Evolutionary conservation across 2,329 filamentous ascomycete species (phyloP).

Genomic region (Byssochlamys sp.): DNA sequence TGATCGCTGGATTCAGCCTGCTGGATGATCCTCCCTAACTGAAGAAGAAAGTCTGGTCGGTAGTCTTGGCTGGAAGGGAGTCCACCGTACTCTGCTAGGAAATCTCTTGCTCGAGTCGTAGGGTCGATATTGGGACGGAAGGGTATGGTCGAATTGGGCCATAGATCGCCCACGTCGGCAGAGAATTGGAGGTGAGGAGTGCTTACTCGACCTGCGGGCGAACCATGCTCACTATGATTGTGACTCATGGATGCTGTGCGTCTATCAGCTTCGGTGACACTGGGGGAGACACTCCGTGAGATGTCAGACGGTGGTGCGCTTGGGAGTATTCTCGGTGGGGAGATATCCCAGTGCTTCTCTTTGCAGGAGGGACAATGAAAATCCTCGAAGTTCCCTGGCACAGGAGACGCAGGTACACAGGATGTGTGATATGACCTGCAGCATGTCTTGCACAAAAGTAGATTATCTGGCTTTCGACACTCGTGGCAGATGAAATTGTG

Average conservation of each 20-base stretch:
- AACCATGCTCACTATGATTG: not conserved
- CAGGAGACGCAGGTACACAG: slow-evolving; percentile 10
- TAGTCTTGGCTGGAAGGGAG: slow-evolving; percentile 8
- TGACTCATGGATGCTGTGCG: not conserved
- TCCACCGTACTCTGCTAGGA: slow-evolving; percentile 6
- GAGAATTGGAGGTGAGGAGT: not conserved
- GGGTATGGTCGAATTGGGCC: slow-evolving; percentile 1
- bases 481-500: slow-evolving; percentile 22
- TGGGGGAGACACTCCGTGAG: slow-evolving; percentile 8
- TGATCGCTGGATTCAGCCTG: slow-evolving; percentile 13
- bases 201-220: not conserved
- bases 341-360: slow-evolving; percentile 14
- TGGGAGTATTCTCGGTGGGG: slow-evolving; percentile 7
- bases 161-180: not conserved
- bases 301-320: slow-evolving; percentile 4
- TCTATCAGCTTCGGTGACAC: not conserved
- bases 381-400: not conserved
- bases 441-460: slow-evolving; percentile 21
- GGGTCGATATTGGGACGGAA: slow-evolving; percentile 6
- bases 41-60: slow-evolving; percentile 11
- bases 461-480: slow-evolving; percentile 16
- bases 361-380: slow-evolving; percentile 21
- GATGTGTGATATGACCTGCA: slow-evolving; percentile 22
- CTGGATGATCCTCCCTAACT: slow-evolving; percentile 14
- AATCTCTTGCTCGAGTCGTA: slow-evolving; percentile 8